Conservation (phyloP, 2,329 filamentous ascomycete genomes). For the Dissoconium aciculare region DNA sequence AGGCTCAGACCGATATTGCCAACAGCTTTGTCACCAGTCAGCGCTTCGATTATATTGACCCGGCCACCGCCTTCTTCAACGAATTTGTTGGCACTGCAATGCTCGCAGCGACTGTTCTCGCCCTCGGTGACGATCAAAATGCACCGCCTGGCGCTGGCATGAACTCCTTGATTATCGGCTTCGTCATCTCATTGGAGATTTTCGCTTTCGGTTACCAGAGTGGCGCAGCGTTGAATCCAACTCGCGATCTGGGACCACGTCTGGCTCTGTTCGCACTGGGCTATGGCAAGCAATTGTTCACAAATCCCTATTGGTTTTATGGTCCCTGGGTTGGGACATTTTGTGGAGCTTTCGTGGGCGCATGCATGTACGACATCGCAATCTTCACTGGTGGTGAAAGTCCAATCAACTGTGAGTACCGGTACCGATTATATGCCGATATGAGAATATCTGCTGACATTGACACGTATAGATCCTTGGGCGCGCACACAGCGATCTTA, state of each 20-base stretch:
- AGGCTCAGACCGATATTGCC: conserved; percentile 19
- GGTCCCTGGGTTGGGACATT: conserved; percentile 31
- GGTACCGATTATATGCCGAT: background rate
- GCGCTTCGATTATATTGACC: conserved; percentile 28
- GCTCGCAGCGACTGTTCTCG: conserved; percentile 29
- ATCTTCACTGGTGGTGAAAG: conserved; percentile 37
- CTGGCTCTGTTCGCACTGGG: conserved; percentile 33
- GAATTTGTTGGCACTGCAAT: conserved; percentile 33
- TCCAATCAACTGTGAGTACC: conserved; percentile 33
- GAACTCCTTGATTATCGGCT: conserved; percentile 36
- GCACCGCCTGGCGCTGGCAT: conserved; percentile 33
- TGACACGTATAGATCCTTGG: conserved; percentile 21
- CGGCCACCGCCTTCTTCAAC: conserved; percentile 35
- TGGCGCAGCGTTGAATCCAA: conserved; percentile 35
- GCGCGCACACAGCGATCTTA: conserved; percentile 15
- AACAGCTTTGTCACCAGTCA: conserved; percentile 33
- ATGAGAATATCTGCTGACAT: background rate
- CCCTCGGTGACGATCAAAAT: conserved; percentile 21
- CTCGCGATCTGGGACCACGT: conserved; percentile 37
- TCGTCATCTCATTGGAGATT: conserved; percentile 26
- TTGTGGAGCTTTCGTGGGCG: conserved; percentile 30
- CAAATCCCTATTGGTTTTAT: conserved; percentile 33
- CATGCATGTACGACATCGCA: conserved; percentile 34
- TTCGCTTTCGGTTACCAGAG: conserved; percentile 35
- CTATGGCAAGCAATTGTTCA: conserved; percentile 27